Conservation (phyloP, 176 grass and related monocot genomes). For the Poa annua region DNA sequence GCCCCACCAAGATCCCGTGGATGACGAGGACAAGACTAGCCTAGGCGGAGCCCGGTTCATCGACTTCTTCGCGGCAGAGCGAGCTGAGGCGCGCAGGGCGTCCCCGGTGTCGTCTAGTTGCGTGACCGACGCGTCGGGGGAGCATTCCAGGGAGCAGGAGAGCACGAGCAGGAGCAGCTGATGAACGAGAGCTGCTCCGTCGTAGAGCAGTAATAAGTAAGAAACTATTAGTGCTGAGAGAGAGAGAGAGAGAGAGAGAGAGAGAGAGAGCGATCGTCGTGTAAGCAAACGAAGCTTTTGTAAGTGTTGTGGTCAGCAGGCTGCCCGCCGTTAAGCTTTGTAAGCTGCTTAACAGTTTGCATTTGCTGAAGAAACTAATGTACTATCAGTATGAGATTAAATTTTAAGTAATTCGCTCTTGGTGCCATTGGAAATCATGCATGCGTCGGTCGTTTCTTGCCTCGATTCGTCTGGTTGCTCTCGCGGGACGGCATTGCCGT, state of each 20-base stretch:
- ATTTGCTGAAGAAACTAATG: conserved; percentile 15
- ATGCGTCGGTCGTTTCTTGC: too few species aligned
- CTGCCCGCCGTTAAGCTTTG: background rate
- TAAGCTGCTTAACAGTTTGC: background rate
- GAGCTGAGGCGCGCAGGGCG: conserved; percentile 31
- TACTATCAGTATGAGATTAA: too few species aligned
- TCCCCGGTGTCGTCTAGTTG: conserved; percentile 58
- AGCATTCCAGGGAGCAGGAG: conserved; percentile 62
- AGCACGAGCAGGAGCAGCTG: conserved; percentile 49
- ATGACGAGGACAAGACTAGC: conserved; percentile 7
- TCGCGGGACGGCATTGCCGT: too few species aligned
- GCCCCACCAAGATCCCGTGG: background rate
- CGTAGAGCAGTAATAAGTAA: background rate
- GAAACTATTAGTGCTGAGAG: background rate
- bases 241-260: background rate
- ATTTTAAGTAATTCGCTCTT: too few species aligned
- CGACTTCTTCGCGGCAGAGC: conserved; percentile 61
- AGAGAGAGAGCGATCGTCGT: background rate
- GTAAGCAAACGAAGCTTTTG: background rate
- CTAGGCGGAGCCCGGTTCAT: conserved; percentile 42
- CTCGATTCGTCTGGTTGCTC: background rate
- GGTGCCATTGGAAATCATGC: too few species aligned
- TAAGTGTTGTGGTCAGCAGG: background rate
- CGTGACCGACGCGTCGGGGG: conserved; percentile 55
- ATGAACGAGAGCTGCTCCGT: background rate